A percentile compares a stretch with the other conserved stretches of the same genome.
These are phyloP conservation scores for Alnus glutinosa DNA, from an alignment of 306 rosid genomes.

Conservation along the genomic window DNA sequence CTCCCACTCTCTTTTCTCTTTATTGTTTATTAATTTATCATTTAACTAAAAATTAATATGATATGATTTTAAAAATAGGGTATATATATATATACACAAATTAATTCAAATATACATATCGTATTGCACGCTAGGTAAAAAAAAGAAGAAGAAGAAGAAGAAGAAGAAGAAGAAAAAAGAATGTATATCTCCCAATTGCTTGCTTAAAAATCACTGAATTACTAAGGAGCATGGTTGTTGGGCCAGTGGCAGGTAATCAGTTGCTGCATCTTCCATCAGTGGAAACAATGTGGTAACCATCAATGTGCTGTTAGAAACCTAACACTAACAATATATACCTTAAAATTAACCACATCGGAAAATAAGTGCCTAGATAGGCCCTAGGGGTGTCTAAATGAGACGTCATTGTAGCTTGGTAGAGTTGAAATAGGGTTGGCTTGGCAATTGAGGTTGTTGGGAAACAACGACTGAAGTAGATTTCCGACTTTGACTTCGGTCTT, in stretches of 20 bases:
- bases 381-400: neutral
- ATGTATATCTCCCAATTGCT: neutral
- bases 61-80: too few relatives aligned
- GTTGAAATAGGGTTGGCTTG: neutral
- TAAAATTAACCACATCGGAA: neutral
- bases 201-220: slow-evolving; percentile 1
- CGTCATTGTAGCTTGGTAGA: slow-evolving; percentile 4
- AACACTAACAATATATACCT: neutral
- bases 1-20: too few relatives aligned
- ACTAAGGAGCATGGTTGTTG: neutral
- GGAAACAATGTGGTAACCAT: slow-evolving; percentile 2
- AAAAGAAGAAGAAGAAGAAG: too few relatives aligned
- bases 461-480: neutral
- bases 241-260: neutral
- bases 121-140: too few relatives aligned
- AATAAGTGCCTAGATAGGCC: neutral
- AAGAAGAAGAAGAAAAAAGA: too few relatives aligned
- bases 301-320: slow-evolving; percentile 12
- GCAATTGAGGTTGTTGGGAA: neutral
- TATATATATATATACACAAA: too few relatives aligned
- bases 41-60: too few relatives aligned
- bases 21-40: too few relatives aligned
- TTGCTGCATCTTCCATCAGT: neutral
- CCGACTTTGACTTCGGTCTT: slow-evolving; percentile 5
- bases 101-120: too few relatives aligned